Percentiles rank a stretch among this genome's conserved stretches.
phyloP scores from a whole-genome alignment of 257 asterid genomes.

The Solanum arcanum region DNA sequence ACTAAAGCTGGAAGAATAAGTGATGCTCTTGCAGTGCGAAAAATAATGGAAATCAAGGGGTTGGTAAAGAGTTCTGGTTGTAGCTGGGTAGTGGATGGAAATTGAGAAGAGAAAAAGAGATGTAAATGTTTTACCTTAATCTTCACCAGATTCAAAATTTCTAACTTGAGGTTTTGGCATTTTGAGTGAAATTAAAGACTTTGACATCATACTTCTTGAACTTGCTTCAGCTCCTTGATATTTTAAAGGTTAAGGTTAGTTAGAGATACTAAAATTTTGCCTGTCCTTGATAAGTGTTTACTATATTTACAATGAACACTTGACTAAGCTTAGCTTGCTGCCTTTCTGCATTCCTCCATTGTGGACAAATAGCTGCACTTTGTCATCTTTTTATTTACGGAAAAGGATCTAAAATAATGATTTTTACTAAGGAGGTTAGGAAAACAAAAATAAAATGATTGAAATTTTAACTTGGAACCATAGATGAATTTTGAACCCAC shows the following conservation, averaged over 20 bases:
- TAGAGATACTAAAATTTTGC: not conserved
- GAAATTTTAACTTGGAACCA: not conserved
- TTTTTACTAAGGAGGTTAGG: no score
- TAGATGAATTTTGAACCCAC: not conserved
- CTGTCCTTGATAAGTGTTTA: not conserved
- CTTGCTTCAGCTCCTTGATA: not conserved
- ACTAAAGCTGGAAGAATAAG: conserved; percentile 21
- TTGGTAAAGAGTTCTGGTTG: conserved; percentile 22
- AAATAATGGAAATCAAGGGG: conserved; percentile 22
- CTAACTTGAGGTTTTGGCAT: not conserved
- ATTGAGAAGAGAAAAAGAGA: not conserved
- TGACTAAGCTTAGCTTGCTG: not conserved
- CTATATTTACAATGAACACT: not conserved
- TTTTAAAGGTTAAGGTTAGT: not conserved
- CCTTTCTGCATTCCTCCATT: not conserved
- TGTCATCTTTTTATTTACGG: not conserved
- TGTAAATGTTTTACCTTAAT: not conserved
- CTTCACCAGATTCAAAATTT: not conserved
- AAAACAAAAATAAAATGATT: not conserved
- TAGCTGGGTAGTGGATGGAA: conserved; percentile 16
- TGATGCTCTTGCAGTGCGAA: conserved; percentile 17
- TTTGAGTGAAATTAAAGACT: not conserved
- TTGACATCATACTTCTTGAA: not conserved
- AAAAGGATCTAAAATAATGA: no score
- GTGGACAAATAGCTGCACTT: not conserved